Evolutionary conservation across 257 asterid genomes (phyloP), one percentile per base, ranked within the genome.

Genomic region (Plantago elongata): DNA sequence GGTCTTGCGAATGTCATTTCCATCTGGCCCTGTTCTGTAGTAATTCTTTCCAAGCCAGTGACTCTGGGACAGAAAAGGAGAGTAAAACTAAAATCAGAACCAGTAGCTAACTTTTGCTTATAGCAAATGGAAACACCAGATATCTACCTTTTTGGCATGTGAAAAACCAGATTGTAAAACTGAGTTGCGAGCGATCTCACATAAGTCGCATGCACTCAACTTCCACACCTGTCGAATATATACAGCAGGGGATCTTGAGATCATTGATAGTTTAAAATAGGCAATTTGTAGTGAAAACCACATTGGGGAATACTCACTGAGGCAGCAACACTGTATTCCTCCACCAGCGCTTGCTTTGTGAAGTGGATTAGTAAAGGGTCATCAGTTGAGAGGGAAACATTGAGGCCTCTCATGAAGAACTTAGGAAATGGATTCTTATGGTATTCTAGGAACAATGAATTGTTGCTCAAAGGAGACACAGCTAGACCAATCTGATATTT

Each of bases 251-350:
- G 30, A 45, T 55, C 4, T 5, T 52, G 64, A 51, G 63, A 63
- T 27, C 57, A 62, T 61, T 34, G 59, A 51, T n/a, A 18, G 50
- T 34, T 50, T 17, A 48, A 49, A 45, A 16, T 64, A 44, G 30
- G 46, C 45, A 30, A 54, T 48, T 8, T 17, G 69, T 37, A 16
- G 13, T 34, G 43, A 17, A 17, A 22, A 54, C 37, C 43, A 54
- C 10, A 11, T 54, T 15, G 22, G 17, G 15, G 18, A 6, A 11
- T 60, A 74, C 97, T 89, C 73, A 93, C 99, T 4, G 97, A 89
- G 67, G 99, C 97, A 54, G 99, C 99, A 65, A 92, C 87, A 75
- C 99, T 92, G 77, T 92, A 92, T 72, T 92, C 99, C 79, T 92
- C 99, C 49, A 92, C 99, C 57, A 92, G 83, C 57, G 99, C 94